A percentile compares a stretch with the other conserved stretches of the same genome.
phyloP scores from a whole-genome alignment of 352 stramenopile species.

The Aphanomyces euteiches region DNA sequence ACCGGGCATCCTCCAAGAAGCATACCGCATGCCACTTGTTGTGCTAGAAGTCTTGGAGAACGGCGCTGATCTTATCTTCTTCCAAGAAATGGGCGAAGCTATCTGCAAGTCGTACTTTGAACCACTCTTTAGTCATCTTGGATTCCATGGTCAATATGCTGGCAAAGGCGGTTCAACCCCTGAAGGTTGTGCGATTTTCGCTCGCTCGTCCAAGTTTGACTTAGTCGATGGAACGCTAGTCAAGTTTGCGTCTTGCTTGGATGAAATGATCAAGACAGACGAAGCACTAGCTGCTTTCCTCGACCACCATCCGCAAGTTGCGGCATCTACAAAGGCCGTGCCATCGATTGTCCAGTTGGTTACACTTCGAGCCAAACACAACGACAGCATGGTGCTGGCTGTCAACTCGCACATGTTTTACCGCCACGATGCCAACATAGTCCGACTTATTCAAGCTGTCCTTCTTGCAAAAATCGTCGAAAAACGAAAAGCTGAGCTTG shows the following conservation, averaged over 20 bases:
- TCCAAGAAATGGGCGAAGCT: slow-evolving; percentile 68
- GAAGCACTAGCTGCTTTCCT: slow-evolving; percentile 40
- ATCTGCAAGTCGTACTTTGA: slow-evolving; percentile 55
- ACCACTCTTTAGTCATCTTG: slow-evolving; percentile 48
- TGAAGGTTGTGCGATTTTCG: slow-evolving; percentile 64
- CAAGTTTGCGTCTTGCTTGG: slow-evolving; percentile 40
- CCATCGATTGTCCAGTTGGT: slow-evolving; percentile 65
- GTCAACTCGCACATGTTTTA: slow-evolving; percentile 77
- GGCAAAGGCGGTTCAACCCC: slow-evolving; percentile 63
- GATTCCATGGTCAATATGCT: slow-evolving; percentile 54
- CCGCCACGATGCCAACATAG: slow-evolving; percentile 61
- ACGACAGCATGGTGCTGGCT: slow-evolving; percentile 40
- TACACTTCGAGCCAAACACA: slow-evolving; percentile 37
- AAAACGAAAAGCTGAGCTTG: not conserved
- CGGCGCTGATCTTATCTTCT: slow-evolving; percentile 57
- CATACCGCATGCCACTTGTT: slow-evolving; percentile 71
- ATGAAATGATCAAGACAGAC: slow-evolving; percentile 27
- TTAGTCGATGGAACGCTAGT: slow-evolving; percentile 48
- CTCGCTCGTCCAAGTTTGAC: slow-evolving; percentile 43
- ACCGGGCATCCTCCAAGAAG: slow-evolving; percentile 45
- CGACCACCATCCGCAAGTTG: slow-evolving; percentile 53
- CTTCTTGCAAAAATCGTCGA: slow-evolving; percentile 27
- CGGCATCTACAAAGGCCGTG: slow-evolving; percentile 46
- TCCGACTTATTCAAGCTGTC: slow-evolving; percentile 56
- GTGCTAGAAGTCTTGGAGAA: slow-evolving; percentile 67